These are phyloP conservation scores for Ricinus communis DNA, from an alignment of 345 rosid genomes.

Conservation along the genomic window DNA sequence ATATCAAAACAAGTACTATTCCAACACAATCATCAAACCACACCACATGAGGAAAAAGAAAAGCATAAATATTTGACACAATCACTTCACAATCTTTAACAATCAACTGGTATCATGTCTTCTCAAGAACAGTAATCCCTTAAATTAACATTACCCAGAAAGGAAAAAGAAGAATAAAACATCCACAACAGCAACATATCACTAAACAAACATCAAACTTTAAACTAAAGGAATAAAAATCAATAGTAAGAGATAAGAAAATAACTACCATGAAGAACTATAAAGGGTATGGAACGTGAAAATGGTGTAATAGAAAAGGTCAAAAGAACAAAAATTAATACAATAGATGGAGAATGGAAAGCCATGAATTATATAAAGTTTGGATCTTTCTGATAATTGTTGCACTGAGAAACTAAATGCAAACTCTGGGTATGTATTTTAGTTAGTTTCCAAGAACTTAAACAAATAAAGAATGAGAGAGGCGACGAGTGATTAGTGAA, in stretches of 20 bases:
- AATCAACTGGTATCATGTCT: background rate
- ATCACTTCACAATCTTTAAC: background rate
- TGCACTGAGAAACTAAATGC: too few relatives aligned
- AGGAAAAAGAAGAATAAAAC: conserved; percentile 1
- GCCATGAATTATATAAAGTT: conserved; percentile 40
- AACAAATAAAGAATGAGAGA: background rate
- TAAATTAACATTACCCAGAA: conserved; percentile 13
- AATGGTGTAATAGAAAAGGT: conserved; percentile 32
- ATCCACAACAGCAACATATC: background rate
- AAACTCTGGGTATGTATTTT: background rate
- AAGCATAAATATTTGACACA: background rate
- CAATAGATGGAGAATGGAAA: conserved; percentile 14
- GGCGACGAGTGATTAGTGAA: background rate
- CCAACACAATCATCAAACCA: background rate
- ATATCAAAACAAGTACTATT: background rate
- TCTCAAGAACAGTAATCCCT: background rate
- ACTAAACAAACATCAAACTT: background rate
- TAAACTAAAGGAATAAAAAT: background rate
- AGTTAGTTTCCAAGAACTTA: conserved; percentile 6
- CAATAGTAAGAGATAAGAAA: background rate
- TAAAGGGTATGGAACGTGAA: conserved; percentile 59
- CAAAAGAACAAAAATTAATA: conserved; percentile 12
- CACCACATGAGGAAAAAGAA: background rate
- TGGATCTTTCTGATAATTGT: conserved; percentile 1
- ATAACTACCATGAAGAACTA: conserved; percentile 63